phyloP scores from a whole-genome alignment of 1,284 basidiomycete species.

The Cutaneotrichosporon sp. region DNA sequence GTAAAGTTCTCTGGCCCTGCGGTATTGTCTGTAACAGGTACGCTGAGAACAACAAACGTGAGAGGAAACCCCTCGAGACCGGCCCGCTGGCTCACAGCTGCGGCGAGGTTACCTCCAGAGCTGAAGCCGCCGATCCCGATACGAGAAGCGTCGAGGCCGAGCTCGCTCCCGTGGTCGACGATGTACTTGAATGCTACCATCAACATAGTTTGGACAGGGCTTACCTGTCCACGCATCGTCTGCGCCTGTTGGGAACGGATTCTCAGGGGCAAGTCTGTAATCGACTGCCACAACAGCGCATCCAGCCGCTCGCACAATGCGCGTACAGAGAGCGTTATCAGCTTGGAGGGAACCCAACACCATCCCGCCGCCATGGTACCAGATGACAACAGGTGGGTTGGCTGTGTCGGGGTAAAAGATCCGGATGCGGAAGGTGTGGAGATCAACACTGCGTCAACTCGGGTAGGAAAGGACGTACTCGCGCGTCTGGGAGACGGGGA shows the following conservation, averaged over 20 bases:
- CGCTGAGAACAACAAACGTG: background rate
- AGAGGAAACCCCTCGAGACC: background rate
- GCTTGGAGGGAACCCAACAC: conserved; percentile 64
- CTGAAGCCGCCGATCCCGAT: background rate
- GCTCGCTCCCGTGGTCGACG: background rate
- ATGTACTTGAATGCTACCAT: background rate
- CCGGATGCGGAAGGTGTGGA: background rate
- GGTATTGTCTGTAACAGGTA: background rate
- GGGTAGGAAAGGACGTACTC: background rate
- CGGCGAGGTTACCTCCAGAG: conserved; percentile 10
- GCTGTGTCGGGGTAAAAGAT: background rate
- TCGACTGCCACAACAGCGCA: conserved; percentile 64
- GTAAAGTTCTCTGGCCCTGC: background rate
- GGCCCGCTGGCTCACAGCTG: background rate
- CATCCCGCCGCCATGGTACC: conserved; percentile 61
- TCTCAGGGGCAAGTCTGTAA: conserved; percentile 72
- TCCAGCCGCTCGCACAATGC: conserved; percentile 38
- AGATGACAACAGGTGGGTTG: background rate
- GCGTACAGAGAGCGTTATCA: conserved; percentile 59
- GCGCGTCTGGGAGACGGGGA: background rate
- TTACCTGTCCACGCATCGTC: conserved; percentile 59
- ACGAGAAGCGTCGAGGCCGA: conserved; percentile 4
- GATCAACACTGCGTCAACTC: background rate
- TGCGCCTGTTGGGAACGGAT: conserved; percentile 70
- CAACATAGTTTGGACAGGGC: background rate